Percentiles rank a stretch among this genome's conserved stretches.
Evolutionary conservation across 176 grass and related monocot species (phyloP).

Genomic region (Coix lacrymajobi): DNA sequence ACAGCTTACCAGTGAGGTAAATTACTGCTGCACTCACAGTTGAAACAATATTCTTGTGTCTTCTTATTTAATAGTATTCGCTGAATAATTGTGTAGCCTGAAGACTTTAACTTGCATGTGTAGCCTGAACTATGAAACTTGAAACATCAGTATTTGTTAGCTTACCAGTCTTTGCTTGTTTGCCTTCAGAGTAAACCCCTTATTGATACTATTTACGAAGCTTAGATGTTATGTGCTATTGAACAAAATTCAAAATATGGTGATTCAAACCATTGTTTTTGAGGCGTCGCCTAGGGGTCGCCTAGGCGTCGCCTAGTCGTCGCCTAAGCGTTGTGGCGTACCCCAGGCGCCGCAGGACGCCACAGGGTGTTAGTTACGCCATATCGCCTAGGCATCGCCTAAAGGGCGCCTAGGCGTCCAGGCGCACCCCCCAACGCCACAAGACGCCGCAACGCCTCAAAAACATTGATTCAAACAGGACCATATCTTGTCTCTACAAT

Average conservation of each 20-base stretch:
- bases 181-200: background rate
- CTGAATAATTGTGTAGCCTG: background rate
- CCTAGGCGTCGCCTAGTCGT: too few relatives aligned
- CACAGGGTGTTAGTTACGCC: too few relatives aligned
- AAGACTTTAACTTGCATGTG: background rate
- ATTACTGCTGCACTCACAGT: constrained; percentile 16
- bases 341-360: too few relatives aligned
- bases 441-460: too few relatives aligned
- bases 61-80: background rate
- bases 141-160: background rate
- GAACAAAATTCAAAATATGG: background rate
- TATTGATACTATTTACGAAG: background rate
- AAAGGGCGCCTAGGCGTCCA: too few relatives aligned
- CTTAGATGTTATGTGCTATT: background rate
- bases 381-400: too few relatives aligned
- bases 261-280: too few relatives aligned
- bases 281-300: too few relatives aligned
- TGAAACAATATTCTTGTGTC: background rate
- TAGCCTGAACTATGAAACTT: background rate
- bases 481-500: background rate
- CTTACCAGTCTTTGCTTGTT: background rate
- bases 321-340: too few relatives aligned
- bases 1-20: constrained; percentile 49
- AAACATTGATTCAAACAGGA: too few relatives aligned
- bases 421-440: too few relatives aligned